Evolutionary conservation across 1,139 yeast species (phyloP), one percentile per base, ranked within the genome.

Genomic region (Geotrichum restrictum): DNA sequence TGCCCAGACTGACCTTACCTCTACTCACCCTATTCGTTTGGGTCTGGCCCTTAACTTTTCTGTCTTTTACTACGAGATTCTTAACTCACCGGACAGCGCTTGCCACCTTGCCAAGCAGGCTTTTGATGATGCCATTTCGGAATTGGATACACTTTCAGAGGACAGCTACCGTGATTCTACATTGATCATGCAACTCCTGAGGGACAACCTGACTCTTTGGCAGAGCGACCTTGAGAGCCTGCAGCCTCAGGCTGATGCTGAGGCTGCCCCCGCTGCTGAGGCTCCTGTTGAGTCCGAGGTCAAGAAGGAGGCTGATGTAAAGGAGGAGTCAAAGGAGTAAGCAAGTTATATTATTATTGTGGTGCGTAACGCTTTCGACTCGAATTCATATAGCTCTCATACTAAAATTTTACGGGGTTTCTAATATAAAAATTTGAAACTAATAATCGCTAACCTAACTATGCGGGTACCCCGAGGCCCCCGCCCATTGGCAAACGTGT

Each of bases 71-170:
- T 93, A 93, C 73, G 98, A 93, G 80, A 93, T 93, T 69, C 88
- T 91, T 74, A 89, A 91, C 76, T 87, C 97, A 60, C 98, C 98
- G 67, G 98, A 93, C 74, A 88, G 96, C 76, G 98, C 98, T 64
- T 93, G 98, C 75, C 97, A 93, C 73, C 83, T 93, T 74, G 98
- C 98, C 67, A 93, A 93, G 75, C 98, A 93, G 78, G 98, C 98
- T 51, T 93, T 93, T 67, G 98, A 93, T 73, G 98, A 93, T 72
- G 98, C 98, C 62, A 95, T 93, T 71, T 96, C 98, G 63, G 98
- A 93, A 78, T 84, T 93, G 72, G 98, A 93, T 76, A 91, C 98
- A 61, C 81, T 93, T 68, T 87, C 96, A 48, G 98, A 93, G 78
- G 98, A 93, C 78, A 87, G 96, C 62, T 93, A 93, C 83, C 88